Evolutionary conservation across 1,284 basidiomycete genomes (phyloP).

Genomic region (Mrakiaceae sp.): DNA sequence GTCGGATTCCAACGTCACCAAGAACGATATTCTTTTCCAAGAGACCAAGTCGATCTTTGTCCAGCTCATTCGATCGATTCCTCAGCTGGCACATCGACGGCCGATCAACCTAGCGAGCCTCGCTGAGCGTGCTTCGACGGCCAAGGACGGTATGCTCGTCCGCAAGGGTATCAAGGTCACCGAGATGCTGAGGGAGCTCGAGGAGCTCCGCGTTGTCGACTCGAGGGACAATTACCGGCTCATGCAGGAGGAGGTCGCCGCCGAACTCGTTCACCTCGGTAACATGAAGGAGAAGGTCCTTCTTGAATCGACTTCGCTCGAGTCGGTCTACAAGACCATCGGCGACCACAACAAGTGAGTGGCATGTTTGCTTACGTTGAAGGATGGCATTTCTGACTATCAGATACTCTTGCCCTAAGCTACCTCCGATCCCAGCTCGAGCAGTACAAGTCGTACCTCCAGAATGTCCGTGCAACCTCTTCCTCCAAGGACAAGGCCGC

Average conservation of each 20-base stretch:
- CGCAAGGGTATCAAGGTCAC: conserved; percentile 98
- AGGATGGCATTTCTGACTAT: background rate
- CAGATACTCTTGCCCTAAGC: conserved; percentile 27
- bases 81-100: conserved; percentile 64
- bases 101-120: conserved; percentile 83
- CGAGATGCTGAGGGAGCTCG: conserved; percentile 93
- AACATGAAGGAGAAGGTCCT: conserved; percentile 93
- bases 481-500: conserved; percentile 73
- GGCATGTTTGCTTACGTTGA: background rate
- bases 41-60: conserved; percentile 99
- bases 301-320: conserved; percentile 80
- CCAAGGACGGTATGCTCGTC: conserved; percentile 89
- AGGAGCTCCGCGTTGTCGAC: conserved; percentile 81
- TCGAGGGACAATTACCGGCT: conserved; percentile 71
- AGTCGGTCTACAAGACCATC: conserved; percentile 97
- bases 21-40: conserved; percentile 98
- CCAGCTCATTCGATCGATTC: conserved; percentile 89
- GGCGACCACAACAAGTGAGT: conserved; percentile 77
- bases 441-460: conserved; percentile 98
- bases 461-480: conserved; percentile 81
- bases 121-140: conserved; percentile 89
- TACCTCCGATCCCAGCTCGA: conserved; percentile 92
- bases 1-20: conserved; percentile 81
- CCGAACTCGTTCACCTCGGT: conserved; percentile 89
- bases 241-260: conserved; percentile 93